These are phyloP conservation scores for Colletotrichum cordylinicola DNA, from an alignment of 2,329 filamentous ascomycete species.

Conservation along the genomic window DNA sequence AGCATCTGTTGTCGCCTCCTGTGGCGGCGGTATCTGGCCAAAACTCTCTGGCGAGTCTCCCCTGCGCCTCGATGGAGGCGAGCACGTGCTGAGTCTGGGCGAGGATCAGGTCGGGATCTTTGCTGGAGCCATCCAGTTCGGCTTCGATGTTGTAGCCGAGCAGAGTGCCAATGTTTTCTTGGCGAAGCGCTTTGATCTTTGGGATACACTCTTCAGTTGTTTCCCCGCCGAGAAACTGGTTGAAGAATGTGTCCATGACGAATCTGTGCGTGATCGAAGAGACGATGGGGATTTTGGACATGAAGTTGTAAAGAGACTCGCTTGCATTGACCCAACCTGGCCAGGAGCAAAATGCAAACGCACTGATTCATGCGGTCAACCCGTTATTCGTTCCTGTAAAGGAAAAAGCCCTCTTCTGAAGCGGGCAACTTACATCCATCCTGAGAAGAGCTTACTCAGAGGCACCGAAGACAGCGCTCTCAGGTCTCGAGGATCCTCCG, in stretches of 20 bases:
- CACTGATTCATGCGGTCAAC: background rate
- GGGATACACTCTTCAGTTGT: slow-evolving; percentile 20
- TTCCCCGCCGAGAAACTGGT: slow-evolving; percentile 23
- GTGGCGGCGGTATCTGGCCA: background rate
- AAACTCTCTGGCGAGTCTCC: slow-evolving; percentile 8
- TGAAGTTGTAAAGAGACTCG: background rate
- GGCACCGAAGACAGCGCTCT: background rate
- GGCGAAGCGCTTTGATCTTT: slow-evolving; percentile 23
- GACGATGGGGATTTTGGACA: background rate
- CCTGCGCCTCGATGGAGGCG: background rate
- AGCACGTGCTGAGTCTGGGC: background rate
- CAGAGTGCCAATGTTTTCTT: background rate
- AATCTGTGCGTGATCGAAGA: background rate
- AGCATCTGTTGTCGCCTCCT: slow-evolving; percentile 23
- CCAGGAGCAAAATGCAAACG: background rate
- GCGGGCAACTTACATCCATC: background rate
- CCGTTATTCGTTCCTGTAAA: background rate
- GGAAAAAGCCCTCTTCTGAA: background rate
- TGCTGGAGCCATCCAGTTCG: slow-evolving; percentile 14
- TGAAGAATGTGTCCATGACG: background rate
- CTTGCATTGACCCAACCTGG: background rate
- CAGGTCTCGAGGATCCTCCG: background rate
- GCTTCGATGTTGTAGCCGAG: slow-evolving; percentile 28
- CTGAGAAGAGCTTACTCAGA: background rate
- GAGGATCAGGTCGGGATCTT: slow-evolving; percentile 25